Evolutionary conservation across 169 alveolate species (phyloP).

Genomic region (Eimeria acervulina): DNA sequence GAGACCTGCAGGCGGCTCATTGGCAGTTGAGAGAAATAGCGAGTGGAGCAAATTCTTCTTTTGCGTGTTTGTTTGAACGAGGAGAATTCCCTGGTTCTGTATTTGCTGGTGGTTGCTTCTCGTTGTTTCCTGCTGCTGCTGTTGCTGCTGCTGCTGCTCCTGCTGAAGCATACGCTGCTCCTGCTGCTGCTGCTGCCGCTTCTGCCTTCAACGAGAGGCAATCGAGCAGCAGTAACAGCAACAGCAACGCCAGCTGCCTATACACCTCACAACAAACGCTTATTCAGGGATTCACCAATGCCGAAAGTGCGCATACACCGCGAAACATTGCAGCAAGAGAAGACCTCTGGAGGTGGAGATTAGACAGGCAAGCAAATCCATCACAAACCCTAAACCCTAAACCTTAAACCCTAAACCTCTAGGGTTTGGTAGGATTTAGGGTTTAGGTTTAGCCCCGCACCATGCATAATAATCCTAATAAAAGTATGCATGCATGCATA

Average conservation of each 20-base stretch:
- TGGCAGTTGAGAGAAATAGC: constrained; percentile 62
- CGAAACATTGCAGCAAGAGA: constrained; percentile 29
- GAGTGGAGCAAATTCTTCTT: constrained; percentile 8
- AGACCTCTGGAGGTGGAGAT: constrained; percentile 37
- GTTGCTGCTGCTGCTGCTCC: background rate
- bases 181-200: too few species aligned
- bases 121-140: background rate
- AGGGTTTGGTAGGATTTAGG: too few species aligned
- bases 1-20: constrained; percentile 58
- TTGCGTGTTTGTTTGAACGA: constrained; percentile 21
- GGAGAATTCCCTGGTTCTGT: constrained; percentile 57
- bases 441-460: too few species aligned
- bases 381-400: too few species aligned
- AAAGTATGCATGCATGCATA: background rate
- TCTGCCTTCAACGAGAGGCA: background rate
- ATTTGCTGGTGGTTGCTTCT: constrained; percentile 20
- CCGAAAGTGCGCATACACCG: background rate
- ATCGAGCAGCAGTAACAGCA: constrained; percentile 8
- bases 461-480: too few species aligned
- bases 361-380: constrained; percentile 30
- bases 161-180: too few species aligned
- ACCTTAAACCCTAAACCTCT: too few species aligned
- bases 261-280: background rate
- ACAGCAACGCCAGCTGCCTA: background rate
- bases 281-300: constrained; percentile 18